These are phyloP conservation scores for Nitzschia palea DNA, from an alignment of 108 stramenopile species.

Conservation along the genomic window DNA sequence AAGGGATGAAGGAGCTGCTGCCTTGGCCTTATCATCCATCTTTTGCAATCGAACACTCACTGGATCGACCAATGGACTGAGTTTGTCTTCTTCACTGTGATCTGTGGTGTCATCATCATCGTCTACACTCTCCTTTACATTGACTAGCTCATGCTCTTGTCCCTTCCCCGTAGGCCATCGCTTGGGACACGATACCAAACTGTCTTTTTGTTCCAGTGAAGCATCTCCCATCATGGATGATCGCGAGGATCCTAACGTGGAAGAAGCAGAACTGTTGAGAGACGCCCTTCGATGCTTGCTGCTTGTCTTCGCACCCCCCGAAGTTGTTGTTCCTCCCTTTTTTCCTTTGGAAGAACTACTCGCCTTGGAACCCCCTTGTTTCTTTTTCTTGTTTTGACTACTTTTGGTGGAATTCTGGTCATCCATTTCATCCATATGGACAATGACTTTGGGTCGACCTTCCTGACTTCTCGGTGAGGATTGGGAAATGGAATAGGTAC, in stretches of 20 bases:
- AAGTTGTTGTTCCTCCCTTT: neutral
- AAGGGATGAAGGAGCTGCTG: neutral
- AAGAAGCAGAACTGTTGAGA: neutral
- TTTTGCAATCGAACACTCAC: neutral
- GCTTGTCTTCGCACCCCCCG: neutral
- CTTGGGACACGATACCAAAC: neutral
- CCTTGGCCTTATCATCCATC: neutral
- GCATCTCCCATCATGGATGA: neutral
- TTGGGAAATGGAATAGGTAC: conserved; percentile 4
- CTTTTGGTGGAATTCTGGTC: too few relatives aligned
- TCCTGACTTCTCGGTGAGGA: conserved; percentile 2
- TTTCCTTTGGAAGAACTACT: neutral
- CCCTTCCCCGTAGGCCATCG: neutral
- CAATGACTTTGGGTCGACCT: neutral
- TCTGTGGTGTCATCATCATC: neutral
- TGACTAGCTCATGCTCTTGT: neutral
- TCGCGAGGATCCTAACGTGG: neutral
- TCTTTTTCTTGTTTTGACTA: too few relatives aligned
- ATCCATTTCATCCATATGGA: neutral
- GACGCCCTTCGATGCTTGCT: neutral
- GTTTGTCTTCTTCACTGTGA: conserved; percentile 1
- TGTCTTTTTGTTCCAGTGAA: neutral
- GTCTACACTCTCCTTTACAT: neutral
- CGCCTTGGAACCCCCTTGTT: too few relatives aligned
- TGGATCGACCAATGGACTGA: neutral